Base-by-base conservation (phyloP, 805 yeast genomes). In the Kurtzmaniella cleridarum region DNA sequence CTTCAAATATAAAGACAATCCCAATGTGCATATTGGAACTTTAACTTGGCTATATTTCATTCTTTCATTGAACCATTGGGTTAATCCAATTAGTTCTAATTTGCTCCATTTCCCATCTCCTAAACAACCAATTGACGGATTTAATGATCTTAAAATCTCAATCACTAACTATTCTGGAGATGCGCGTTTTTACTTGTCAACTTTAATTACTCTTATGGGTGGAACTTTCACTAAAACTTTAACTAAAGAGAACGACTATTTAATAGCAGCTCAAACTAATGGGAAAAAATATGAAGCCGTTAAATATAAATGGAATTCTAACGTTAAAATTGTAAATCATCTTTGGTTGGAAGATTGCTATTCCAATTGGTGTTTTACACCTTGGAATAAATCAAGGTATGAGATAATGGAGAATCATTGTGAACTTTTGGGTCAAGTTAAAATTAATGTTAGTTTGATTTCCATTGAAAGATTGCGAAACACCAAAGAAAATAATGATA, bases 331-430 rank as follows among this genome's bases (percentile, higher is more conserved):
- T 2, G 80, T 86, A 1, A 89, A 84, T 52, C 96, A 88, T 59
- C 53, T 81, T 11, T 91, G 98, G 98, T 60, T 91, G 11, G 98
- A 91, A 53, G 90, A 85, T 39, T 75, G 88, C 31, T 91, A 72
- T 43, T 48, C 60, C 9, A 59, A 70, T 34, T 84, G 93, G 90
- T 62, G 60, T 36, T 47, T 69, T 4, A 70, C 73, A 47, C 76
- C 79, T 29, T 70, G 58, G 3, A 49, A 61, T 0, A 51, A 57
- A 12, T 67, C 75, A 2, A 65, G 75, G 26, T 86, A 76, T 57
- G 54, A 69, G 8, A 62, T 64, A 35, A 61, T 77, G 30, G 61
- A 57, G 18, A 50, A 63, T 3, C 61, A 66, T 20, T 59, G 57
- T 2, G 48, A 36, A 35, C 24, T 20, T 20, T 20, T 20, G 24